Conservation (phyloP, 169 alveolate species). For the Blepharisma undulans region DNA sequence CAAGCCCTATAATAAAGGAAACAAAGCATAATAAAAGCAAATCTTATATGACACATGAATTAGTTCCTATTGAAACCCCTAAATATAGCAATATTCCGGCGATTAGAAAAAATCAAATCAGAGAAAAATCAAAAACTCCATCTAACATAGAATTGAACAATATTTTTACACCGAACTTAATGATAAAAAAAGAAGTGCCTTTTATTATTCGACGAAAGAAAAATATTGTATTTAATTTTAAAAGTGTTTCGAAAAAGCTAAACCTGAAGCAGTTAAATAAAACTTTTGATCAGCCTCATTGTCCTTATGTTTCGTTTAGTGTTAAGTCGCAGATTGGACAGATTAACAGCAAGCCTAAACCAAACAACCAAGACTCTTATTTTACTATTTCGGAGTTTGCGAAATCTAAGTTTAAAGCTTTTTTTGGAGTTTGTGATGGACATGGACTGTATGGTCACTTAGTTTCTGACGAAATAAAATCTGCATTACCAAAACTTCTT, state of each 20-base stretch:
- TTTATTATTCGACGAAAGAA: neutral
- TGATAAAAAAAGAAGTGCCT: neutral
- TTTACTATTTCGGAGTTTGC: neutral
- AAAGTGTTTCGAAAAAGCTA: neutral
- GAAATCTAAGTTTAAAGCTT: neutral
- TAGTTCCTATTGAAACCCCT: neutral
- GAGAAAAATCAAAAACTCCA: neutral
- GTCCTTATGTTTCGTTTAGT: neutral
- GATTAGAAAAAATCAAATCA: neutral
- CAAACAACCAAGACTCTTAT: constrained; percentile 9
- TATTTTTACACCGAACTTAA: neutral
- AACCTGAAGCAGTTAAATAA: neutral
- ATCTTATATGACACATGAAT: neutral
- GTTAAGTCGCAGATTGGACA: neutral
- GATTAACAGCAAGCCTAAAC: neutral
- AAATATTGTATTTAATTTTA: neutral
- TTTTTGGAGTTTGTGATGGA: constrained; percentile 24
- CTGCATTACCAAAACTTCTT: constrained; percentile 52
- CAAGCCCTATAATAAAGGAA: neutral
- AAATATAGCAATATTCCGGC: neutral
- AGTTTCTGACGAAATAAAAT: constrained; percentile 65
- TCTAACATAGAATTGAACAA: neutral
- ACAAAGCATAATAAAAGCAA: neutral
- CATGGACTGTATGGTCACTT: constrained; percentile 31
- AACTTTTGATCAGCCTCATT: neutral